Evolutionary conservation across 2,329 filamentous ascomycete species (phyloP), one percentile per base, ranked within the genome.

Genomic region (Hymenotorrendiella dingleyae): DNA sequence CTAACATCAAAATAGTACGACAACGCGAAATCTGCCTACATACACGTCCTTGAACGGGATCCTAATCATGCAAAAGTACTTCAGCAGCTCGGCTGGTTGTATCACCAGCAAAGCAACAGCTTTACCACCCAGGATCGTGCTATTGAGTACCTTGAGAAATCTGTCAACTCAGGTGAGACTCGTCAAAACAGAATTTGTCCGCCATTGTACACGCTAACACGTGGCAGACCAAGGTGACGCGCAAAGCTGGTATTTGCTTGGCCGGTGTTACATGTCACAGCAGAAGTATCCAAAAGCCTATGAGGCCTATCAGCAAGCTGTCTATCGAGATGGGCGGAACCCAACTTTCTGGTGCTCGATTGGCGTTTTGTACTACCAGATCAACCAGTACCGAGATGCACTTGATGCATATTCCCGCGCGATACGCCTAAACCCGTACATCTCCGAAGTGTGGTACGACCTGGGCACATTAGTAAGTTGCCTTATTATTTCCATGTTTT

Each of bases 341-440:
- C 93, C 93, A 14, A 97, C 93, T 2, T 98, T 97, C 71, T 98
- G 93, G 93, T 97, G 93, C 71, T 97, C 91, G 8, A 98, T 98
- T 62, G 93, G 93, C 63, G 93, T 98, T 12, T 76, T 98, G 46
- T 98, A 98, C 66, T 98, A 97, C 69, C 93, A 97, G 68, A 98
- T 98, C 71, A 98, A 97, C 67, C 93, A 98, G 69, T 98, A 98
- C 68, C 83, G 93, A 46, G 93, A 98, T 71, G 93, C 93, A 3
- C 77, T 98, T 40, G 93, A 98, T 69, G 93, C 93, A 28, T 98
- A 97, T 67, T 96, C 90, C 48, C 86, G 93, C 47, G 93, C 93
- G 35, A 98, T 97, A 58, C 84, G 93, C 43, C 69, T 98, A 57
- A 98, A 97, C 63, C 93, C 93, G 4, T 96, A 94, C 71, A 97